Evolutionary conservation across 768 basidiomycete genomes (phyloP).

Genomic region (Suillus cothurnatus): DNA sequence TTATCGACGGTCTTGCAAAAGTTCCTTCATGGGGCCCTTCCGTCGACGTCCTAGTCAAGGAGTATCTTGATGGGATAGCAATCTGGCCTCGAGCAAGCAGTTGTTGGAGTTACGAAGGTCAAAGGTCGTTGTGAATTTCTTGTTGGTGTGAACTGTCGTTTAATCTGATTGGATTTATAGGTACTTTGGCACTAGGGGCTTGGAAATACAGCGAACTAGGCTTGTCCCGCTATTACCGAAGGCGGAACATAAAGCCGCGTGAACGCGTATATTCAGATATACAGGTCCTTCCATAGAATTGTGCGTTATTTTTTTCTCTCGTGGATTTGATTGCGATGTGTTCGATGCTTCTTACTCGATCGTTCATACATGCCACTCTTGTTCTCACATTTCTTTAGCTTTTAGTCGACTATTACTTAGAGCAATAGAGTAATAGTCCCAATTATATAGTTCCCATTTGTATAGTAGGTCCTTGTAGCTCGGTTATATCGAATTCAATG

Average conservation of each 20-base stretch:
- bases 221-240: slow-evolving; percentile 11
- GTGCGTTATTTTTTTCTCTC: not conserved
- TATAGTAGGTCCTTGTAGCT: not conserved
- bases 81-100: slow-evolving; percentile 29
- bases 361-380: not conserved
- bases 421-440: not conserved
- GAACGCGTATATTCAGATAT: not conserved
- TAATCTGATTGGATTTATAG: slow-evolving; percentile 7
- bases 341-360: not conserved
- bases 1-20: slow-evolving; percentile 21
- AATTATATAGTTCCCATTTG: not conserved
- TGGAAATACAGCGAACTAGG: slow-evolving; percentile 25
- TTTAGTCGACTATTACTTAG: not conserved
- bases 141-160: not conserved
- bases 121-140: not conserved
- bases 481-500: not conserved
- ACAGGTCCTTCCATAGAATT: not conserved
- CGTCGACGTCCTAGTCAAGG: slow-evolving; percentile 25
- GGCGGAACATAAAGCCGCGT: not conserved
- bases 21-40: slow-evolving; percentile 32
- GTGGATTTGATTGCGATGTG: not conserved
- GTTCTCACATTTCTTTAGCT: not conserved
- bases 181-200: slow-evolving; percentile 33
- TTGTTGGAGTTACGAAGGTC: slow-evolving; percentile 34
- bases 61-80: slow-evolving; percentile 28